Evolutionary conservation across 78 protist species (phyloP).

Genomic region (Acrasis kona): DNA sequence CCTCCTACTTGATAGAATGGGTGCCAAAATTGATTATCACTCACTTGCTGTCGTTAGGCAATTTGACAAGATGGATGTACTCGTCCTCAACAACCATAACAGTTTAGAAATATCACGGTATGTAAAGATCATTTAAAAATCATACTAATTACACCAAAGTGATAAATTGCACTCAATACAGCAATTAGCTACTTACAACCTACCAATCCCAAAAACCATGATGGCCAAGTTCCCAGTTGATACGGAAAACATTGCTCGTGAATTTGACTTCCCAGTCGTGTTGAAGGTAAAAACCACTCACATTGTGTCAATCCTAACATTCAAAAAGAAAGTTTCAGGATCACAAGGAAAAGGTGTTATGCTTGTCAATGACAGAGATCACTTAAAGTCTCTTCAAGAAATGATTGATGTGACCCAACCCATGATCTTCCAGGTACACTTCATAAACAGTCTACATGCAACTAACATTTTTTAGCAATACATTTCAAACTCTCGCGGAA

Average conservation of each 20-base stretch:
- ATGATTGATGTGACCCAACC: background rate
- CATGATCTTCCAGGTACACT: background rate
- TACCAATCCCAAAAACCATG: background rate
- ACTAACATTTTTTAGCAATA: too few species aligned
- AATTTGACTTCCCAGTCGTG: background rate
- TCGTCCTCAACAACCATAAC: too few species aligned
- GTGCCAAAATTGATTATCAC: too few species aligned
- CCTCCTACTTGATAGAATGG: too few species aligned
- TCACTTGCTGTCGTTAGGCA: too few species aligned
- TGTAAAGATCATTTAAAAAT: too few species aligned
- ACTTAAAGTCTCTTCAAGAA: background rate
- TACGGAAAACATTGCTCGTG: background rate
- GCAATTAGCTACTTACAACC: background rate
- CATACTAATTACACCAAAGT: too few species aligned
- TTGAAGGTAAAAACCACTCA: too few species aligned
- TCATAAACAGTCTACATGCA: too few species aligned
- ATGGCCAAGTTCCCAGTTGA: background rate
- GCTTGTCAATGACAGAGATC: background rate
- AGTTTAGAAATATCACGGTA: too few species aligned
- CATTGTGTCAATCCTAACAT: too few species aligned
- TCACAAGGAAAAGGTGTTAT: constrained; percentile 1
- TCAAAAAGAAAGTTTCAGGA: background rate
- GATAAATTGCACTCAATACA: background rate
- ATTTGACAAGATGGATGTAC: too few species aligned
- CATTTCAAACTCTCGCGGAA: background rate